Conservation (phyloP, 495 filamentous ascomycete species). For the Podospora conica region DNA sequence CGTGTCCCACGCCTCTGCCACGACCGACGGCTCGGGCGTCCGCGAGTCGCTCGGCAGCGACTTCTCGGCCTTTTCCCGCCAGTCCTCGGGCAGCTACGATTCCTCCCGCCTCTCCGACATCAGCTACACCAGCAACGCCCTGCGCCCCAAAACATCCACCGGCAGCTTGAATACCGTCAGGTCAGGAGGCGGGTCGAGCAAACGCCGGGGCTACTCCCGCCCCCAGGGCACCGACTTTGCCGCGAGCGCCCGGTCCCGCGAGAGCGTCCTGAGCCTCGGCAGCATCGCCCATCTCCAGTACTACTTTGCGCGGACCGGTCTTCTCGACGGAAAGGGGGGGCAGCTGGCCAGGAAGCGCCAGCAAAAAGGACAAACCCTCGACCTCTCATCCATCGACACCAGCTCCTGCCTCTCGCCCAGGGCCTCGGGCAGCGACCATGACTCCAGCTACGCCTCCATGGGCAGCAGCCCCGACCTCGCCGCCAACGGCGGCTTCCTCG, state of each 20-base stretch:
- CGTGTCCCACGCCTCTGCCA: conserved; percentile 45
- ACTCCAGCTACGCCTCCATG: conserved; percentile 52
- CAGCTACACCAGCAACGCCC: conserved; percentile 37
- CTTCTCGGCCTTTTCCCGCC: conserved; percentile 46
- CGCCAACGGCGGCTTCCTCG: conserved; percentile 30
- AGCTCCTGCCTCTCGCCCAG: conserved; percentile 36
- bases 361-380: conserved; percentile 45
- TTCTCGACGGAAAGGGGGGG: conserved; percentile 89
- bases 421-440: conserved; percentile 36
- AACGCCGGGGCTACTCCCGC: conserved; percentile 80
- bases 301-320: conserved; percentile 91
- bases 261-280: conserved; percentile 91
- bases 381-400: conserved; percentile 40
- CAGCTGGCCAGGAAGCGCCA: conserved; percentile 68
- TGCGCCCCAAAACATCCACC: conserved; percentile 43
- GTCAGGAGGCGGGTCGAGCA: conserved; percentile 36
- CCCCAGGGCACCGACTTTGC: conserved; percentile 89
- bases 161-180: conserved; percentile 34
- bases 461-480: conserved; percentile 48
- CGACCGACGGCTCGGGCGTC: conserved; percentile 52
- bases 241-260: conserved; percentile 77
- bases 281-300: conserved; percentile 97
- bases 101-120: conserved; percentile 30
- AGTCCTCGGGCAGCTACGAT: conserved; percentile 43
- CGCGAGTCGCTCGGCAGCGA: conserved; percentile 47